These are phyloP conservation scores for Entoloma clypeatum DNA, from an alignment of 1,284 basidiomycete genomes.

Conservation along the genomic window DNA sequence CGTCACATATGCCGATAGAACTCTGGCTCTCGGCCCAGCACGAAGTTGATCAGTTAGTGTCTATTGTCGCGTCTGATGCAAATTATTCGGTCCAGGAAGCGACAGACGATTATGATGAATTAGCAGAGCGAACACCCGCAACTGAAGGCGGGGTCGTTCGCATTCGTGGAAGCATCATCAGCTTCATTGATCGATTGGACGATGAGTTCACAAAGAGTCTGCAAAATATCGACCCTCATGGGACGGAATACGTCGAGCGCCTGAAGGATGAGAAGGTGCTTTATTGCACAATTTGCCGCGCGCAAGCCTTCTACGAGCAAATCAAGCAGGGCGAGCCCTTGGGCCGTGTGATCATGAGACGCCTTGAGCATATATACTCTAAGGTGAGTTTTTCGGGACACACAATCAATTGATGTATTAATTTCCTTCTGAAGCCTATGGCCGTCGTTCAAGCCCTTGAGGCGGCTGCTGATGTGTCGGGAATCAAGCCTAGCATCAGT, in stretches of 20 bases:
- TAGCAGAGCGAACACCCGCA: constrained; percentile 80
- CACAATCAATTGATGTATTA: constrained; percentile 4
- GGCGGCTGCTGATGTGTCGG: constrained; percentile 52
- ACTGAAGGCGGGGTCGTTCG: constrained; percentile 68
- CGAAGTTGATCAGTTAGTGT: constrained; percentile 87
- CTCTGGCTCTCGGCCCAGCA: constrained; percentile 86
- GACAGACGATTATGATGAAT: constrained; percentile 92
- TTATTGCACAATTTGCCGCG: constrained; percentile 90
- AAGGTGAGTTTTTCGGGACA: constrained; percentile 73
- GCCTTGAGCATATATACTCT: constrained; percentile 97
- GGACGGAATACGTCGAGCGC: constrained; percentile 96
- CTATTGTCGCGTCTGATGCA: constrained; percentile 69
- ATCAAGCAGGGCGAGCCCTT: constrained; percentile 75
- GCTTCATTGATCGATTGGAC: constrained; percentile 93
- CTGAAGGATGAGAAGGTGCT: constrained; percentile 94
- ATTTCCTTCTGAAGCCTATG: constrained; percentile 63
- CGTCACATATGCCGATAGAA: constrained; percentile 88
- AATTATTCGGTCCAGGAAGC: constrained; percentile 84
- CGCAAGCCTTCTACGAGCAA: constrained; percentile 89
- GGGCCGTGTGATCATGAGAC: constrained; percentile 88
- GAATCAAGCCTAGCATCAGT: constrained; percentile 56
- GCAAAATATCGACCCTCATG: constrained; percentile 98
- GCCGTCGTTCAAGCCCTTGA: constrained; percentile 92
- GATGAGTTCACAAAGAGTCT: constrained; percentile 98
- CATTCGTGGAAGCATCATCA: constrained; percentile 90